Conservation (phyloP, 345 rosid species). For the Lumnitzera racemosa region DNA sequence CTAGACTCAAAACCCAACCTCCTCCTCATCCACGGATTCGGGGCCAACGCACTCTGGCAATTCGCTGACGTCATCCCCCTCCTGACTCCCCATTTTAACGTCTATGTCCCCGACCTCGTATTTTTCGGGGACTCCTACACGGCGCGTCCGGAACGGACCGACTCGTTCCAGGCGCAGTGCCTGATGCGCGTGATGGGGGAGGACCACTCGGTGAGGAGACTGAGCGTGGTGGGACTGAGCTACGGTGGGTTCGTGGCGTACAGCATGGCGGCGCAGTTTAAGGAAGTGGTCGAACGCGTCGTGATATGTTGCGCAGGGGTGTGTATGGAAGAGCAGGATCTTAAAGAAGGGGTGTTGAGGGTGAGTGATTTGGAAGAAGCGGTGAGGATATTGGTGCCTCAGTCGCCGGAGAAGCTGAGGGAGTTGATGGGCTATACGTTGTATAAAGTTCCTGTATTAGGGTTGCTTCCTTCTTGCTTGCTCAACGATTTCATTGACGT, state of each 20-base stretch:
- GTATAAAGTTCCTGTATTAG: slow-evolving; percentile 34
- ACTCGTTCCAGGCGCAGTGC: slow-evolving; percentile 67
- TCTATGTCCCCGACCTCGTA: slow-evolving; percentile 66
- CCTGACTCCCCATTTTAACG: slow-evolving; percentile 43
- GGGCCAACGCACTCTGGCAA: slow-evolving; percentile 79
- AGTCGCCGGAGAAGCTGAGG: slow-evolving; percentile 43
- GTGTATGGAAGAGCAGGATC: slow-evolving; percentile 75
- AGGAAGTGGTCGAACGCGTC: slow-evolving; percentile 55
- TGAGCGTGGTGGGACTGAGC: slow-evolving; percentile 69
- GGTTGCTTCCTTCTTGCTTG: slow-evolving; percentile 42
- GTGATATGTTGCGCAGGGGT: slow-evolving; percentile 69
- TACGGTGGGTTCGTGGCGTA: slow-evolving; percentile 85
- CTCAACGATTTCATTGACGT: slow-evolving; percentile 58
- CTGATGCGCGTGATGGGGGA: slow-evolving; percentile 57
- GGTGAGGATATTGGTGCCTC: slow-evolving; percentile 52
- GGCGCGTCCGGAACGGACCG: slow-evolving; percentile 63
- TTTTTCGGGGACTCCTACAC: slow-evolving; percentile 74
- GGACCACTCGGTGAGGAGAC: slow-evolving; percentile 34
- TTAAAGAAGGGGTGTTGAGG: slow-evolving; percentile 48
- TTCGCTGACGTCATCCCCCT: slow-evolving; percentile 45
- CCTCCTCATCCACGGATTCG: slow-evolving; percentile 75
- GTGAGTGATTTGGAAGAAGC: slow-evolving; percentile 74
- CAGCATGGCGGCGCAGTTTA: slow-evolving; percentile 56
- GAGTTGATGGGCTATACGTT: slow-evolving; percentile 48
- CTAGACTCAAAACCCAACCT: slow-evolving; percentile 43